These are phyloP conservation scores for Suillus hirtellus DNA, from an alignment of 768 basidiomycete genomes.

Conservation along the genomic window DNA sequence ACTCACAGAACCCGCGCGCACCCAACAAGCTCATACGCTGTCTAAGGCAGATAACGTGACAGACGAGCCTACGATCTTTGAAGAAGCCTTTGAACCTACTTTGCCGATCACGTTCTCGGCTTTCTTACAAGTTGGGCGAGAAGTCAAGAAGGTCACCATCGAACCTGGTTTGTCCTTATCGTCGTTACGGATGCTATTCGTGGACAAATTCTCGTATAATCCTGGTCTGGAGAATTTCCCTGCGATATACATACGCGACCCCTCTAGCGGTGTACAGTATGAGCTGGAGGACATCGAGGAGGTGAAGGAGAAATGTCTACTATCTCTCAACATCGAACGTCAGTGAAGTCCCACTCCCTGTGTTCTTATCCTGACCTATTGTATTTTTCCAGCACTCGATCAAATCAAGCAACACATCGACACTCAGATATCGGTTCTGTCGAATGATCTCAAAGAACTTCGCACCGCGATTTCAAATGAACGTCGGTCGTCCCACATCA, in stretches of 20 bases:
- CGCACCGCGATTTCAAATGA: slow-evolving; percentile 61
- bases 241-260: slow-evolving; percentile 93
- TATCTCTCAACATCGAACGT: slow-evolving; percentile 98
- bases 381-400: slow-evolving; percentile 70
- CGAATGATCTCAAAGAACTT: slow-evolving; percentile 90
- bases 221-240: slow-evolving; percentile 93
- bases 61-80: slow-evolving; percentile 20
- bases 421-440: slow-evolving; percentile 77
- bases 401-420: slow-evolving; percentile 99
- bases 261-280: slow-evolving; percentile 89
- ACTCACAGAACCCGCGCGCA: slow-evolving; percentile 39
- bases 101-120: slow-evolving; percentile 51
- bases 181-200: slow-evolving; percentile 81
- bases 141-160: slow-evolving; percentile 83
- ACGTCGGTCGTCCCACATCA: slow-evolving; percentile 49
- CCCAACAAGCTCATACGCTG: slow-evolving; percentile 8
- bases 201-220: slow-evolving; percentile 93
- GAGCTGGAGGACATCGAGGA: slow-evolving; percentile 95
- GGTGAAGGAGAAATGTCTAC: slow-evolving; percentile 81
- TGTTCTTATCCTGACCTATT: slow-evolving; percentile 14
- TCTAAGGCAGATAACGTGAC: slow-evolving; percentile 9
- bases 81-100: slow-evolving; percentile 21
- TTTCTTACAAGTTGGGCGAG: slow-evolving; percentile 86
- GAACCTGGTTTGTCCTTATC: slow-evolving; percentile 72
- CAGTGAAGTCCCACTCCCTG: slow-evolving; percentile 38